Percentiles rank a stretch among this genome's conserved stretches.
Evolutionary conservation across 2,329 filamentous ascomycete species (phyloP).

Genomic region (Fusarium denticulatum): DNA sequence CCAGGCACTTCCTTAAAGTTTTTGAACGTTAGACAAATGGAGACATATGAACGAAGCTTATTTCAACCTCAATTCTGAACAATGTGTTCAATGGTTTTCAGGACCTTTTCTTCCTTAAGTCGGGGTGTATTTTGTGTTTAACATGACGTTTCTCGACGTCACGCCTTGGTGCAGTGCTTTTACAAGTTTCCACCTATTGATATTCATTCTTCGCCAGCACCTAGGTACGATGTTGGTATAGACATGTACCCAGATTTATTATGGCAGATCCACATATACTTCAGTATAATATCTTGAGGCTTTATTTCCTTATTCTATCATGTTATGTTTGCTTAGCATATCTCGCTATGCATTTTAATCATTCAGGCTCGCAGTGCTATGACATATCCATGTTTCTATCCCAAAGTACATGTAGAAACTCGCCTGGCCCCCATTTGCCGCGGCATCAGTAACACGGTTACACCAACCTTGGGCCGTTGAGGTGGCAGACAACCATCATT

Average conservation of each 20-base stretch:
- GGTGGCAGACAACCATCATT: background rate
- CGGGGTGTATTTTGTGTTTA: background rate
- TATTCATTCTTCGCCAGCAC: background rate
- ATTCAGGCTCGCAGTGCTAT: background rate
- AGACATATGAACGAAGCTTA: slow-evolving; percentile 6
- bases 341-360: background rate
- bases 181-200: background rate
- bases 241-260: background rate
- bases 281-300: background rate
- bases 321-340: background rate
- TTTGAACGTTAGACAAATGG: slow-evolving; percentile 5
- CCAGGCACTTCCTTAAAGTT: background rate
- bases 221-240: background rate
- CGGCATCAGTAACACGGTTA: background rate
- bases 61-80: slow-evolving; percentile 8
- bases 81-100: background rate
- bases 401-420: background rate
- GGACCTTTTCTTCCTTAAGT: background rate
- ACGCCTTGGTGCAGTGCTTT: background rate
- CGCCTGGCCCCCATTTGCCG: background rate
- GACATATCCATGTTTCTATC: background rate
- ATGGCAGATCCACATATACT: background rate
- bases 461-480: background rate
- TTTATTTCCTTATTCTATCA: background rate
- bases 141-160: background rate